Percentiles rank a stretch among this genome's conserved stretches.
phyloP scores from a whole-genome alignment of 352 stramenopile genomes.

The Phytophthora podocarpi region DNA sequence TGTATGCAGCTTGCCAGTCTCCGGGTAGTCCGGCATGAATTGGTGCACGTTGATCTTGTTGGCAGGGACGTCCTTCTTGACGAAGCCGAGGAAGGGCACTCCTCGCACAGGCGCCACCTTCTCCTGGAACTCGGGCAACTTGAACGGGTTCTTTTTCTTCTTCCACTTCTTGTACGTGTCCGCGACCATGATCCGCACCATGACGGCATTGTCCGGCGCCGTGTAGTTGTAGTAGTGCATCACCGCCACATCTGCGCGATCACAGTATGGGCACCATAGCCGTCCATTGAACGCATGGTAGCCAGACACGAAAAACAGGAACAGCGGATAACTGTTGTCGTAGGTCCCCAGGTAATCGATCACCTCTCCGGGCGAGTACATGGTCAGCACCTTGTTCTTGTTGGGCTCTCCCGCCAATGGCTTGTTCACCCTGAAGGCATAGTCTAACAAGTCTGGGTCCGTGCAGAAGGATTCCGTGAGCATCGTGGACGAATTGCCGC shows the following conservation, averaged over 20 bases:
- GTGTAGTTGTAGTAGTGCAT: constrained; percentile 87
- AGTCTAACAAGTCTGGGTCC: constrained; percentile 70
- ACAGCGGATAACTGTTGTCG: constrained; percentile 77
- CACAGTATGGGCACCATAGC: constrained; percentile 83
- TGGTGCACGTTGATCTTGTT: constrained; percentile 58
- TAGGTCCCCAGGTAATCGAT: constrained; percentile 62
- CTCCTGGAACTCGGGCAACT: constrained; percentile 61
- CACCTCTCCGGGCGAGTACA: constrained; percentile 50
- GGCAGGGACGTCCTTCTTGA: constrained; percentile 56
- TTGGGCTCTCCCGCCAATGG: constrained; percentile 45
- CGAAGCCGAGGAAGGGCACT: constrained; percentile 69
- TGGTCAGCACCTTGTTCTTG: constrained; percentile 68
- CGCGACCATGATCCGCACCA: constrained; percentile 59
- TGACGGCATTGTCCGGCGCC: constrained; percentile 56
- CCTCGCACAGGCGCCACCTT: constrained; percentile 59
- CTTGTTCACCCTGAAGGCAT: constrained; percentile 64
- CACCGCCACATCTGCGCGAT: constrained; percentile 66
- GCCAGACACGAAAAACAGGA: constrained; percentile 80
- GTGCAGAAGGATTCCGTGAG: constrained; percentile 73
- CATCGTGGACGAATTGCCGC: constrained; percentile 75
- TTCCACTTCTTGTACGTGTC: constrained; percentile 80
- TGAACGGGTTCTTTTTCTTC: constrained; percentile 82
- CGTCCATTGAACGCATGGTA: constrained; percentile 76
- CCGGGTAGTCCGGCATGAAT: constrained; percentile 66
- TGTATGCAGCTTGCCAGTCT: constrained; percentile 48